These are phyloP conservation scores for Sarocladiaceae sp. DNA, from an alignment of 2,329 filamentous ascomycete species.

Conservation along the genomic window DNA sequence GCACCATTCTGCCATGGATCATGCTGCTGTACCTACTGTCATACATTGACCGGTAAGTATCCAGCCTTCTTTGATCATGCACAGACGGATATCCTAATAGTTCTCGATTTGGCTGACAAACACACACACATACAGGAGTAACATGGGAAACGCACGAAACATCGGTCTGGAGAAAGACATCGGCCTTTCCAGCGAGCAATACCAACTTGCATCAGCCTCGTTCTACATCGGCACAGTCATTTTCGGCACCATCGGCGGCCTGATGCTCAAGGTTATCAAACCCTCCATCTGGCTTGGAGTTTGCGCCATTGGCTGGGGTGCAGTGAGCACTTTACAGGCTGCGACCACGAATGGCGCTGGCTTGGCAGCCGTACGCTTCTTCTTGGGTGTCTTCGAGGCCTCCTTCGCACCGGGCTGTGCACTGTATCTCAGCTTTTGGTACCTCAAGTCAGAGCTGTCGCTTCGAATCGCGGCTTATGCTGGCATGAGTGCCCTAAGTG, in stretches of 20 bases:
- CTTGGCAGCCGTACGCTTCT: constrained; percentile 21
- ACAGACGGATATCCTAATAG: no score
- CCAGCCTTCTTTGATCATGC: not conserved
- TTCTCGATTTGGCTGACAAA: no score
- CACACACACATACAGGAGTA: no score
- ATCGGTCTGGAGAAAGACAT: constrained; percentile 12
- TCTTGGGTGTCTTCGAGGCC: constrained; percentile 25
- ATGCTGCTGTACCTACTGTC: constrained; percentile 14
- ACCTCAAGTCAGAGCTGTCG: constrained; percentile 14
- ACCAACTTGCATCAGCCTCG: constrained; percentile 12
- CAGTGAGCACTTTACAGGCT: constrained; percentile 13
- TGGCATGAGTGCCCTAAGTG: constrained; percentile 15
- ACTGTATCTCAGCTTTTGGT: constrained; percentile 12
- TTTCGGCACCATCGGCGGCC: constrained; percentile 10
- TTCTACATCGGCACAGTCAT: constrained; percentile 13
- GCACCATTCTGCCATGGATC: constrained; percentile 14
- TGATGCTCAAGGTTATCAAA: constrained; percentile 15
- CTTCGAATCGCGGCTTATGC: constrained; percentile 15
- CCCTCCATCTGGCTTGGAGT: constrained; percentile 8
- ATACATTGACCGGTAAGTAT: constrained; percentile 13
- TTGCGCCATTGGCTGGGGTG: constrained; percentile 15
- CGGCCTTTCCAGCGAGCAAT: constrained; percentile 6
- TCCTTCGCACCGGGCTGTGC: constrained; percentile 14
- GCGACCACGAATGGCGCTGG: constrained; percentile 14
- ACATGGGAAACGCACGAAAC: constrained; percentile 14